A percentile compares a stretch with the other conserved stretches of the same genome.
These are phyloP conservation scores for Arthrobotrys pseudoclavata DNA, from an alignment of 2,329 filamentous ascomycete species.

Conservation along the genomic window DNA sequence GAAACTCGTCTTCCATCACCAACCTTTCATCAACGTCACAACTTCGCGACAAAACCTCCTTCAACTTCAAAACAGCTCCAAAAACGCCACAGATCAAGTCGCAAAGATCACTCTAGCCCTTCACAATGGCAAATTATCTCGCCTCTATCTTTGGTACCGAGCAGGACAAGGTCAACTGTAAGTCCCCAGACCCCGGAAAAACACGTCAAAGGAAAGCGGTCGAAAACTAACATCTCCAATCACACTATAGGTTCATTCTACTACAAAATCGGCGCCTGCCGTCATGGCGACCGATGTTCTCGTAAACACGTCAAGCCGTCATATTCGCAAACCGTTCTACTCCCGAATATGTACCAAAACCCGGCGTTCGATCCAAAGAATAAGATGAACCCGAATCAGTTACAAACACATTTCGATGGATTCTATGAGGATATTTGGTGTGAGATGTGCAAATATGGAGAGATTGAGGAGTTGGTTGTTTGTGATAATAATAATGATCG, in stretches of 20 bases:
- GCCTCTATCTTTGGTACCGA: constrained; percentile 99
- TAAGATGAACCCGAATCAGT: constrained; percentile 95
- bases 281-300: constrained; percentile 97
- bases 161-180: constrained; percentile 81
- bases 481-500: constrained; percentile 99
- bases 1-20: constrained; percentile 49
- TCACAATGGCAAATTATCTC: constrained; percentile 88
- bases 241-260: constrained; percentile 81
- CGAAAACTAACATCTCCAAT: background rate
- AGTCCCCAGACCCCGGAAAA: constrained; percentile 38
- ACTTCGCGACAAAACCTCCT: constrained; percentile 49
- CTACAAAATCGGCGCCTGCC: constrained; percentile 99
- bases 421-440: constrained; percentile 99
- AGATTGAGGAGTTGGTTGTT: constrained; percentile 96
- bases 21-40: constrained; percentile 60
- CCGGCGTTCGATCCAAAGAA: constrained; percentile 95
- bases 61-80: background rate
- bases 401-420: constrained; percentile 99
- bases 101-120: constrained; percentile 4
- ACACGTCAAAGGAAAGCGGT: constrained; percentile 71
- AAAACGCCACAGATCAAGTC: background rate
- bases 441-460: constrained; percentile 98
- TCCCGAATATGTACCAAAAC: constrained; percentile 99
- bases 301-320: constrained; percentile 99
- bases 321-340: constrained; percentile 96